phyloP scores from a whole-genome alignment of 345 rosid species.

The Acer negundo region DNA sequence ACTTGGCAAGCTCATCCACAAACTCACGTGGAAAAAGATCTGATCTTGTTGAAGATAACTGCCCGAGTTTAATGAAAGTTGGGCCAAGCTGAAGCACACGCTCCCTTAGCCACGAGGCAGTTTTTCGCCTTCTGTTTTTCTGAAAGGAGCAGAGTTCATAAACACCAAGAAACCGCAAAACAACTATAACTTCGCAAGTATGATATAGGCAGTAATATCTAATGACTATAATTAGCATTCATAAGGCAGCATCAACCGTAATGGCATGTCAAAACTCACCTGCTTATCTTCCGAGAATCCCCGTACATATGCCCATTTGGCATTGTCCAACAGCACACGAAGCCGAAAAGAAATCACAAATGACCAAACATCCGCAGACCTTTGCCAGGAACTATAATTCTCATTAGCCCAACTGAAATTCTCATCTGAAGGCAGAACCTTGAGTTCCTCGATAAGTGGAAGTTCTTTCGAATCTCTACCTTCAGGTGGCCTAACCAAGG shows the following conservation, averaged over 20 bases:
- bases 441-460: slow-evolving; percentile 66
- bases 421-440: slow-evolving; percentile 87
- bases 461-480: slow-evolving; percentile 38
- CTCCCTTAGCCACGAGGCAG: slow-evolving; percentile 93
- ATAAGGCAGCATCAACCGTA: neutral
- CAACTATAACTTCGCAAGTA: neutral
- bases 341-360: slow-evolving; percentile 68
- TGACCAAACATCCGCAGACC: slow-evolving; percentile 92
- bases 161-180: slow-evolving; percentile 12
- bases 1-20: slow-evolving; percentile 95
- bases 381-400: slow-evolving; percentile 71
- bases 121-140: slow-evolving; percentile 67
- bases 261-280: slow-evolving; percentile 35
- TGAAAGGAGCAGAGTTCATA: slow-evolving; percentile 33
- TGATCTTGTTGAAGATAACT: slow-evolving; percentile 89
- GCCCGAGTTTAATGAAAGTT: slow-evolving; percentile 95
- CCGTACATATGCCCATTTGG: slow-evolving; percentile 81
- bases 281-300: slow-evolving; percentile 83
- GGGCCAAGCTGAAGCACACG: slow-evolving; percentile 93
- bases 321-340: slow-evolving; percentile 77
- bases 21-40: slow-evolving; percentile 89
- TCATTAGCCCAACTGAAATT: slow-evolving; percentile 95
- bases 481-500: slow-evolving; percentile 44
- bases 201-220: neutral
- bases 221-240: neutral